Percentiles rank a stretch among this genome's conserved stretches.
Evolutionary conservation across 805 yeast genomes (phyloP).

Genomic region (Pachysolen tannophilus): DNA sequence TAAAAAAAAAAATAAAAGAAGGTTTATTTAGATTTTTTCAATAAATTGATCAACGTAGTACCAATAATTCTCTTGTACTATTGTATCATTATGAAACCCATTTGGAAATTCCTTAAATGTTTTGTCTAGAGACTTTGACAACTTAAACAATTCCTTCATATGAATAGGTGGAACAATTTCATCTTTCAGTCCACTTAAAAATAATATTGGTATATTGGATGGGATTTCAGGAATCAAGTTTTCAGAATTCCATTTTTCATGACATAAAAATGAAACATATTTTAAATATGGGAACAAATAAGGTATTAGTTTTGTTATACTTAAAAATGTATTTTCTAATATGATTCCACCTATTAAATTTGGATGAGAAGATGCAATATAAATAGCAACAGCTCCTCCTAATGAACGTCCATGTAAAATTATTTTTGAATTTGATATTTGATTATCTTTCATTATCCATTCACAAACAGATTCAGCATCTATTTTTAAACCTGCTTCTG

Average conservation of each 20-base stretch:
- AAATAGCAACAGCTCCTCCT: constrained; percentile 92
- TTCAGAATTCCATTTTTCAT: constrained; percentile 81
- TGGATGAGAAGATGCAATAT: constrained; percentile 58
- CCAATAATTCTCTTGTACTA: constrained; percentile 75
- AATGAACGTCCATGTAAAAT: constrained; percentile 81
- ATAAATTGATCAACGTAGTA: constrained; percentile 51
- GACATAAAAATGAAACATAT: constrained; percentile 52
- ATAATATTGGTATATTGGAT: constrained; percentile 52
- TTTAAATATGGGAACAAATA: constrained; percentile 64
- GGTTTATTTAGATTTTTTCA: too few relatives aligned
- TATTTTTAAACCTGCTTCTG: constrained; percentile 69
- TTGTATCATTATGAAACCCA: constrained; percentile 80
- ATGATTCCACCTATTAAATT: constrained; percentile 52
- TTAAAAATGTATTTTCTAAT: constrained; percentile 80
- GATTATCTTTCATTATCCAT: constrained; percentile 45
- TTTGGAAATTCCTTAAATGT: constrained; percentile 43
- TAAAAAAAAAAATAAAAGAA: too few relatives aligned
- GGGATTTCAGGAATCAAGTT: constrained; percentile 42
- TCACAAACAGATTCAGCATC: constrained; percentile 73
- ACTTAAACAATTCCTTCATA: constrained; percentile 51
- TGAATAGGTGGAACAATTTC: constrained; percentile 90
- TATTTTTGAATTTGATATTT: constrained; percentile 42
- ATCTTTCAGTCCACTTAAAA: constrained; percentile 68
- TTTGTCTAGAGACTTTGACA: constrained; percentile 45
- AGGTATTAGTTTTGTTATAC: constrained; percentile 63